phyloP scores from a whole-genome alignment of 768 basidiomycete species.

The Lepiota brunneoincarnata region DNA sequence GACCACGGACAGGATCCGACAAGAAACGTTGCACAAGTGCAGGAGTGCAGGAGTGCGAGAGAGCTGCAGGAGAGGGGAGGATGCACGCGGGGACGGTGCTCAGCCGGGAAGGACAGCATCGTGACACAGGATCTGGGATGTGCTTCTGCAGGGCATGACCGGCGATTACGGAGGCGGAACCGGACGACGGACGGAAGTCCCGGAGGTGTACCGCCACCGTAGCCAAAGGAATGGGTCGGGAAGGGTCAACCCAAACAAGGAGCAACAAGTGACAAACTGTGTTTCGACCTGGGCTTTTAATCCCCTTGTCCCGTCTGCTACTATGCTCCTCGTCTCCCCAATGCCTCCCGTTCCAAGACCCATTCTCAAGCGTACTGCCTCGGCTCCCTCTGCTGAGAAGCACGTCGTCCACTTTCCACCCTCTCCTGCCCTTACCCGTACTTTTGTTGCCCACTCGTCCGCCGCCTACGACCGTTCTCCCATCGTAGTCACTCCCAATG shows the following conservation, averaged over 20 bases:
- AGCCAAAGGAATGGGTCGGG: neutral
- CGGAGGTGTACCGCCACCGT: neutral
- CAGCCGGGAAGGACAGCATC: conserved; percentile 2
- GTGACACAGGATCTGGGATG: conserved; percentile 8
- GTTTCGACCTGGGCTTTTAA: conserved; percentile 1
- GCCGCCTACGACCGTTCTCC: conserved; percentile 78
- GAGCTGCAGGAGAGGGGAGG: neutral
- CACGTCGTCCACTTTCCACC: conserved; percentile 51
- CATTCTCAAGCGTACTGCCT: conserved; percentile 51
- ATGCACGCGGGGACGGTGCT: conserved; percentile 9
- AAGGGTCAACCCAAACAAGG: neutral
- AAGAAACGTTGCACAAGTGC: neutral
- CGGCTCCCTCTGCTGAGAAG: conserved; percentile 20
- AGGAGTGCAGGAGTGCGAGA: conserved; percentile 7
- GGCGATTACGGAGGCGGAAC: neutral
- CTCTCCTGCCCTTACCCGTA: conserved; percentile 48
- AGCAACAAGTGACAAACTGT: conserved; percentile 3
- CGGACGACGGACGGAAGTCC: neutral
- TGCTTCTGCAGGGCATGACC: neutral
- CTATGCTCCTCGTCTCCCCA: conserved; percentile 3
- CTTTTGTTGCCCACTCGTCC: conserved; percentile 52
- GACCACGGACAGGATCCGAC: conserved; percentile 2
- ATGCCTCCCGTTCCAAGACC: conserved; percentile 43
- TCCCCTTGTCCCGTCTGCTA: conserved; percentile 1
- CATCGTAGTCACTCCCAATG: conserved; percentile 69